Percentiles rank a stretch among this genome's conserved stretches.
These are phyloP conservation scores for Cytidiella melzeri DNA, from an alignment of 768 basidiomycete genomes.

Conservation along the genomic window DNA sequence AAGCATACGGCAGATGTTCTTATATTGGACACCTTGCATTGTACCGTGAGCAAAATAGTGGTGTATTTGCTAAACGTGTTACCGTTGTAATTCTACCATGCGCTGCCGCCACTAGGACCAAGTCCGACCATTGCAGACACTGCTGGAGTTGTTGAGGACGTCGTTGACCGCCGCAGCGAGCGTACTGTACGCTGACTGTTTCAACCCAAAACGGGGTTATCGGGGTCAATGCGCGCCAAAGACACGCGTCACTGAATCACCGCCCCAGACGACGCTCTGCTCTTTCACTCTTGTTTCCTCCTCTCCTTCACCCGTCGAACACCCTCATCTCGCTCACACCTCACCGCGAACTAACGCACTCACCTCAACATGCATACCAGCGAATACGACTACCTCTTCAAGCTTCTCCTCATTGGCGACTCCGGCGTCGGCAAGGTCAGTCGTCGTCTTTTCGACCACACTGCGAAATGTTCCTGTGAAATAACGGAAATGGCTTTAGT, in stretches of 20 bases:
- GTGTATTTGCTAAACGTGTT: no score
- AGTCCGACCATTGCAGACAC: not conserved
- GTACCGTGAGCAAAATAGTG: no score
- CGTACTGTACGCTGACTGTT: not conserved
- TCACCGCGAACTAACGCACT: not conserved
- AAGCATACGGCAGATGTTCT: no score
- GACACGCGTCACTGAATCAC: conserved; percentile 28
- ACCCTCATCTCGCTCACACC: conserved; percentile 4
- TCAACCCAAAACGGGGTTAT: conserved; percentile 11
- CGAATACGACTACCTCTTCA: conserved; percentile 96
- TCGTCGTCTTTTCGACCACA: conserved; percentile 11
- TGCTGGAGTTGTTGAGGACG: not conserved
- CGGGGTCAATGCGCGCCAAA: conserved; percentile 22
- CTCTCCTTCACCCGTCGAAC: conserved; percentile 6
- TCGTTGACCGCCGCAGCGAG: not conserved
- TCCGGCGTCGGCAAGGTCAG: conserved; percentile 90
- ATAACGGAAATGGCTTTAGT: conserved; percentile 42
- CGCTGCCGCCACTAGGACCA: not conserved
- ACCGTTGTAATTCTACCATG: not conserved
- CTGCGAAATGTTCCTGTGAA: conserved; percentile 16
- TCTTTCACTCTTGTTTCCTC: conserved; percentile 20
- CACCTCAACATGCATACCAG: conserved; percentile 70
- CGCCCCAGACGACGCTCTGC: conserved; percentile 23
- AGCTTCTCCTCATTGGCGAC: conserved; percentile 91
- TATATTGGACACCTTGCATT: no score